A percentile compares a stretch with the other conserved stretches of the same genome.
phyloP scores from a whole-genome alignment of 306 rosid species.

The Rosa rugosa region DNA sequence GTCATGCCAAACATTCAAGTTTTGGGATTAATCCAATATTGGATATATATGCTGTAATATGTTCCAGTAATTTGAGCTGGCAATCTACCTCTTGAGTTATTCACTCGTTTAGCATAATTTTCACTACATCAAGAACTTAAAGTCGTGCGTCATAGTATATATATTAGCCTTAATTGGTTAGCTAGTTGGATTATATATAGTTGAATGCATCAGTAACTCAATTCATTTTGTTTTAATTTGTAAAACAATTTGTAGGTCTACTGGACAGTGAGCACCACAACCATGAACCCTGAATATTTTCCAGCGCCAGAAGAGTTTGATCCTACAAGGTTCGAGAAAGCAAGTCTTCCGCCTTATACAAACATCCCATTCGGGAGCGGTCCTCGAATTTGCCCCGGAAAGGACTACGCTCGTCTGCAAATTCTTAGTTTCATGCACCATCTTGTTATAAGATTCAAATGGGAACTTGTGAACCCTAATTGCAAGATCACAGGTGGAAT shows the following conservation, averaged over 20 bases:
- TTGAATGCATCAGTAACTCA: neutral
- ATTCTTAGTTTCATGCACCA: conserved; percentile 51
- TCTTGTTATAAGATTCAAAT: conserved; percentile 45
- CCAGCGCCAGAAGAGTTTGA: conserved; percentile 45
- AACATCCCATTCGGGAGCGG: conserved; percentile 59
- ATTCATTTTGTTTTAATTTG: neutral
- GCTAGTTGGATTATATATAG: no score
- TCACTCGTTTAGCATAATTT: no score
- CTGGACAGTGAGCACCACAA: conserved; percentile 45
- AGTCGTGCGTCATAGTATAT: no score
- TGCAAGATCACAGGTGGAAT: conserved; percentile 42
- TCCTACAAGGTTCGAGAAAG: conserved; percentile 50
- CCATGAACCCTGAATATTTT: conserved; percentile 41
- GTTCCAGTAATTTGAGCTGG: no score
- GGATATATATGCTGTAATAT: no score
- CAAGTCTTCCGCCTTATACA: conserved; percentile 39
- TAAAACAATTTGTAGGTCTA: conserved; percentile 28
- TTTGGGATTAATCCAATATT: no score
- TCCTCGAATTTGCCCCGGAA: conserved; percentile 60
- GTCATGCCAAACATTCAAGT: no score
- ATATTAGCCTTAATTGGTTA: neutral
- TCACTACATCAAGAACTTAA: no score
- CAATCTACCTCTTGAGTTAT: no score
- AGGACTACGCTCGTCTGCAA: conserved; percentile 52
- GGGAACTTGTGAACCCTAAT: conserved; percentile 40